A percentile compares a stretch with the other conserved stretches of the same genome.
These are phyloP conservation scores for Boletus fagicola DNA, from an alignment of 768 basidiomycete genomes.

Conservation along the genomic window DNA sequence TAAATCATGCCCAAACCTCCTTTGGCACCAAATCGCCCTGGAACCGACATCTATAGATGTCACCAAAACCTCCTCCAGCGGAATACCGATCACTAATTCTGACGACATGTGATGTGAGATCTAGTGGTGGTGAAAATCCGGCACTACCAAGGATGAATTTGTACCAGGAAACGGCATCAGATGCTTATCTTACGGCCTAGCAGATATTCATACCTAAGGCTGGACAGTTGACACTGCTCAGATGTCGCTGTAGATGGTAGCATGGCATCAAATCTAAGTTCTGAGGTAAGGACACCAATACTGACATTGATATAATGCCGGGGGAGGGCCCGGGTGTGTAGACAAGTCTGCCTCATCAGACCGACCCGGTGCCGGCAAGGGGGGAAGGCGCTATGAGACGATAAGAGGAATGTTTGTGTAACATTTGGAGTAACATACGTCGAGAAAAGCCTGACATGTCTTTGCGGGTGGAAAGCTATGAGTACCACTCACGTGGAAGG, in stretches of 20 bases:
- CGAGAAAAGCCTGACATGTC: not conserved
- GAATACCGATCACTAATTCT: not conserved
- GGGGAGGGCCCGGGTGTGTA: not conserved
- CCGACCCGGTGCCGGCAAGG: too few species aligned
- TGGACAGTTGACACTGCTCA: too few species aligned
- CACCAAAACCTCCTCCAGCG: constrained; percentile 2
- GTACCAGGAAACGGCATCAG: not conserved
- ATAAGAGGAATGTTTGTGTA: not conserved
- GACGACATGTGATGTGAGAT: constrained; percentile 5
- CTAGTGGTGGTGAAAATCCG: not conserved
- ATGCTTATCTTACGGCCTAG: not conserved
- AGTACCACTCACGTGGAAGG: not conserved
- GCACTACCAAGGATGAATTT: not conserved
- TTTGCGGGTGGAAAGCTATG: not conserved
- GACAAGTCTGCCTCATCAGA: not conserved
- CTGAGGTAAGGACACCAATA: not conserved
- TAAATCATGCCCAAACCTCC: not conserved
- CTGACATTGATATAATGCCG: not conserved
- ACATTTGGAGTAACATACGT: not conserved
- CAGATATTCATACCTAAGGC: not conserved
- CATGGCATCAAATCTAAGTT: not conserved
- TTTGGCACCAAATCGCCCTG: not conserved
- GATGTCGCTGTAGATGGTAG: not conserved
- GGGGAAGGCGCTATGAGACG: not conserved
- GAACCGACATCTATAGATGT: not conserved